Conservation (phyloP, 169 alveolate species). For the Nephromyces sp. region DNA sequence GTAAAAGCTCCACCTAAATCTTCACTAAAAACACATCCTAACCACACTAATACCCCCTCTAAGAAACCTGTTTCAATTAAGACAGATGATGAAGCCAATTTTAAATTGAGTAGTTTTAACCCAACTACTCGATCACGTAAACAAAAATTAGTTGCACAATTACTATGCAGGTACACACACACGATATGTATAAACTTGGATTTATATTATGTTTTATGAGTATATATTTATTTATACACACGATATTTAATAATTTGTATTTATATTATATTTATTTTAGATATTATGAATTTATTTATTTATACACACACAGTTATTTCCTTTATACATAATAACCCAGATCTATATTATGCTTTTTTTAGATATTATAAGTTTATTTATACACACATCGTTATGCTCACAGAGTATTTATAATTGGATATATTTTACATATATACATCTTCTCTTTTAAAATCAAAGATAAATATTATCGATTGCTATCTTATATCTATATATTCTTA, state of each 20-base stretch:
- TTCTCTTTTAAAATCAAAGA: background rate
- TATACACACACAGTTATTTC: background rate
- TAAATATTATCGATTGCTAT: background rate
- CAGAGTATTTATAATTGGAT: background rate
- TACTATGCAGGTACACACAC: constrained; percentile 28
- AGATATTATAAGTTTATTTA: no score
- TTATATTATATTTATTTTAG: background rate
- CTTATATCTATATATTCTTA: background rate
- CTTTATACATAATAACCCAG: background rate
- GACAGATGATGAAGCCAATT: constrained; percentile 38
- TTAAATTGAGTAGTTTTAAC: constrained; percentile 49
- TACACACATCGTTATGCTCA: no score
- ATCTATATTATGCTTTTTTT: background rate
- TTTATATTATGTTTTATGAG: background rate
- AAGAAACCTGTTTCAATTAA: no score
- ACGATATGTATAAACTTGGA: background rate
- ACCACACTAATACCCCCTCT: no score
- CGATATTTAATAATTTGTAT: background rate
- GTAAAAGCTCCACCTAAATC: no score
- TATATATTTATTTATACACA: background rate
- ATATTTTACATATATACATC: background rate
- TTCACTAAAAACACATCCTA: no score
- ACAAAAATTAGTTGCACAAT: constrained; percentile 51
- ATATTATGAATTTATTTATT: background rate
- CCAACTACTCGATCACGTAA: constrained; percentile 41